These are phyloP conservation scores for Ceriops tagal DNA, from an alignment of 345 rosid genomes.

Conservation along the genomic window DNA sequence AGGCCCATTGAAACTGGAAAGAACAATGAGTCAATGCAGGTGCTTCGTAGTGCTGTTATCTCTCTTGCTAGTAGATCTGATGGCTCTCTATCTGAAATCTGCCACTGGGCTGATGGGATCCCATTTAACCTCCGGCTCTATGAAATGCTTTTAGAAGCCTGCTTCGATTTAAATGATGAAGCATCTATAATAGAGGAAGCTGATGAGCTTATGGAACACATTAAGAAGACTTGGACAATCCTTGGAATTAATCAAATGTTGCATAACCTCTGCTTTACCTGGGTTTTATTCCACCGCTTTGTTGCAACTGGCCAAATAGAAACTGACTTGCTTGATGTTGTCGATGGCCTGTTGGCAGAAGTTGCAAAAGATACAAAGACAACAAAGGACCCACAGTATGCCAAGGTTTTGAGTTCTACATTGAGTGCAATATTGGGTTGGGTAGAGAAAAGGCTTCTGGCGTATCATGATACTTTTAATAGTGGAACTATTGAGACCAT, in stretches of 20 bases:
- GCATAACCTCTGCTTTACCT: constrained; percentile 81
- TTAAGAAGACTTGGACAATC: constrained; percentile 92
- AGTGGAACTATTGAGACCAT: constrained; percentile 60
- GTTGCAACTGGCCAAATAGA: constrained; percentile 82
- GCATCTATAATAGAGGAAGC: constrained; percentile 76
- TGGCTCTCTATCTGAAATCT: constrained; percentile 64
- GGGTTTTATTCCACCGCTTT: constrained; percentile 86
- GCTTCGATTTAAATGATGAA: constrained; percentile 70
- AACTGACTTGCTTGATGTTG: constrained; percentile 69
- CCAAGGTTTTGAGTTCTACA: constrained; percentile 77
- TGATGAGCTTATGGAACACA: constrained; percentile 93
- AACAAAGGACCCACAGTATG: constrained; percentile 80
- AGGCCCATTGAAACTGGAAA: constrained; percentile 83
- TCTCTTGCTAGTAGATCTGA: constrained; percentile 86
- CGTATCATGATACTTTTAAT: constrained; percentile 92
- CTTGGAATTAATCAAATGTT: constrained; percentile 85
- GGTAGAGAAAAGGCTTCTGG: constrained; percentile 96
- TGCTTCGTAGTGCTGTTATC: constrained; percentile 76
- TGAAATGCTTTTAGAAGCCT: constrained; percentile 81
- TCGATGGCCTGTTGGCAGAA: constrained; percentile 70
- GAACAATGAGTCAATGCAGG: constrained; percentile 92
- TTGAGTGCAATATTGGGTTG: constrained; percentile 84
- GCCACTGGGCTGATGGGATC: constrained; percentile 98
- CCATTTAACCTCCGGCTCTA: constrained; percentile 84
- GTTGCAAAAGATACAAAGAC: constrained; percentile 94